Evolutionary conservation across 2,329 filamentous ascomycete genomes (phyloP).

Genomic region (Colletotrichum brevisporum): DNA sequence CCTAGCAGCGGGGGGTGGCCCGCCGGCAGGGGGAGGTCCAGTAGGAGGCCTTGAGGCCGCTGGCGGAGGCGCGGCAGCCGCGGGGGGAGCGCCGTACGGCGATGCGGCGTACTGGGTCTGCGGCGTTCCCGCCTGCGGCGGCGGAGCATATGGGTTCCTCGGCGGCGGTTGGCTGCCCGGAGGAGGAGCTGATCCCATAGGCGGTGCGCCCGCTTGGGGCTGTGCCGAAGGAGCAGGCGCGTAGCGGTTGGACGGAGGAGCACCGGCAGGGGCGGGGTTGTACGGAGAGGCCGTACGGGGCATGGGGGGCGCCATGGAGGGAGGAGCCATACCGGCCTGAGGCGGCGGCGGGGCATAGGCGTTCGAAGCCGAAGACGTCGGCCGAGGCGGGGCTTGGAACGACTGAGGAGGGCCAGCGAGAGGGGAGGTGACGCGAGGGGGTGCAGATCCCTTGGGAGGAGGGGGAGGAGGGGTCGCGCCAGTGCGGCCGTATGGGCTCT

Average conservation of each 20-base stretch:
- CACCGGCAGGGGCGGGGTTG: slow-evolving; percentile 79
- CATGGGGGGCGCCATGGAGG: slow-evolving; percentile 64
- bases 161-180: slow-evolving; percentile 60
- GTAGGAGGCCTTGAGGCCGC: slow-evolving; percentile 54
- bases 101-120: slow-evolving; percentile 74
- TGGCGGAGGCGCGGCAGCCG: slow-evolving; percentile 38
- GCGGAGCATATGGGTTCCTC: slow-evolving; percentile 58
- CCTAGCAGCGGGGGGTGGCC: slow-evolving; percentile 43
- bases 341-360: slow-evolving; percentile 75
- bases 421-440: slow-evolving; percentile 81
- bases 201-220: slow-evolving; percentile 61
- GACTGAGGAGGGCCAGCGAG: slow-evolving; percentile 68
- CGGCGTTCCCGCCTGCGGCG: slow-evolving; percentile 61
- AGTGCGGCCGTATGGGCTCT: slow-evolving; percentile 71
- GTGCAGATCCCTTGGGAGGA: slow-evolving; percentile 84
- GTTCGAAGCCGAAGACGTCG: slow-evolving; percentile 71
- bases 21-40: slow-evolving; percentile 58
- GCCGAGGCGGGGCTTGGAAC: slow-evolving; percentile 60
- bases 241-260: slow-evolving; percentile 82
- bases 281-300: slow-evolving; percentile 88
- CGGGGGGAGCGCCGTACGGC: slow-evolving; percentile 60
- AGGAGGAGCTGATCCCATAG: slow-evolving; percentile 54
- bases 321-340: slow-evolving; percentile 46
- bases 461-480: slow-evolving; percentile 82
- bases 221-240: slow-evolving; percentile 76